These are phyloP conservation scores for Brasilioporus rufonigricans DNA, from an alignment of 768 basidiomycete genomes.

Conservation along the genomic window DNA sequence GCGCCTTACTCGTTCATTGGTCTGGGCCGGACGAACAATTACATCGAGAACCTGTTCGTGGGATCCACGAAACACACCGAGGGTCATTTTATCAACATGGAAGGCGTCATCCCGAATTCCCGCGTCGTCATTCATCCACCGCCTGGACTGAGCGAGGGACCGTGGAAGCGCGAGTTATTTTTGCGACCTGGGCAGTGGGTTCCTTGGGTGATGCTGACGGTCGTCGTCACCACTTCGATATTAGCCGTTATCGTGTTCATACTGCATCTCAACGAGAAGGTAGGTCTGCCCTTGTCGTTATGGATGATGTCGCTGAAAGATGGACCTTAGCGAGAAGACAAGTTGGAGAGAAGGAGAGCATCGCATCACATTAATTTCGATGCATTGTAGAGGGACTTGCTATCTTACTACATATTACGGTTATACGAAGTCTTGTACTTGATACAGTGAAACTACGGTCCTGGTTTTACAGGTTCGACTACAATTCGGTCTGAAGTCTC, in stretches of 20 bases:
- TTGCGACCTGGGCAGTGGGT: conserved; percentile 96
- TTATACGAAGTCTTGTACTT: conserved; percentile 5
- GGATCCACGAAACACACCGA: conserved; percentile 78
- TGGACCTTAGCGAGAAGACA: conserved; percentile 77
- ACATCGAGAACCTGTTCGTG: conserved; percentile 97
- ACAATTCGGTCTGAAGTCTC: conserved; percentile 30
- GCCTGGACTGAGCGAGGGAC: conserved; percentile 42
- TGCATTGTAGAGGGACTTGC: conserved; percentile 55
- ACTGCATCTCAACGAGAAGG: conserved; percentile 92
- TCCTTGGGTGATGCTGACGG: conserved; percentile 91
- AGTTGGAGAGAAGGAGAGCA: conserved; percentile 79
- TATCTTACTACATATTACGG: conserved; percentile 20
- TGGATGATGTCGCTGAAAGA: conserved; percentile 3
- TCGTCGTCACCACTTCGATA: conserved; percentile 67
- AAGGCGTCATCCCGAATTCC: conserved; percentile 97
- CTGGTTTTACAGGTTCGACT: background rate
- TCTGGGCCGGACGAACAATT: conserved; percentile 96
- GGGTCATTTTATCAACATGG: conserved; percentile 86
- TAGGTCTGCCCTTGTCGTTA: conserved; percentile 33
- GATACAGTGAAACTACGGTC: background rate
- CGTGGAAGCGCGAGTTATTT: conserved; percentile 88
- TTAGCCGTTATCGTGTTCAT: conserved; percentile 83
- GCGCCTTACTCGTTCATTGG: conserved; percentile 97
- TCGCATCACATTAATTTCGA: conserved; percentile 99
- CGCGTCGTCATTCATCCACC: conserved; percentile 93